Base-by-base conservation (phyloP, 176 grass and related monocot species). In the Hordeum vulgare region DNA sequence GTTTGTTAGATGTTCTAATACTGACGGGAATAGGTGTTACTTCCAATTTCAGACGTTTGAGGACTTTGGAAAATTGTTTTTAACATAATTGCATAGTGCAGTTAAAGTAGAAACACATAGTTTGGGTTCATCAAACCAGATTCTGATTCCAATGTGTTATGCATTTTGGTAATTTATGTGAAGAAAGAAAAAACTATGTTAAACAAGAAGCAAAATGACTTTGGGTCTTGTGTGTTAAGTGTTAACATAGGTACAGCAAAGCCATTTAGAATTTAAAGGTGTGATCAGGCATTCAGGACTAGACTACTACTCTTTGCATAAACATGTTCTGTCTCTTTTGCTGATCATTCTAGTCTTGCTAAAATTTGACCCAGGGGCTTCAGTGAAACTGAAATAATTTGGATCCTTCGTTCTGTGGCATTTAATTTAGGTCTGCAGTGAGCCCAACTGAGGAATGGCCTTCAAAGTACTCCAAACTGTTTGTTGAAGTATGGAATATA, bases 401-500 rank as follows among this genome's bases (percentile, higher is more conserved):
- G 5, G 8, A 9, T 53, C 9, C 3, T 53, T 79, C 31, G 31
- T 18, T 61, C 35, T 59, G 71, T 66, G 39, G 7, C 11, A 40
- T 89, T 87, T 26, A 47, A 71, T 91, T 35, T 66, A 95, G 93
- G 82, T 92, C 93, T 75, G 81, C 87, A 42, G 85, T 95, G 49
- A 92, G 58, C 57, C 57, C 87, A 14, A 85, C 84, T 61, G 93
- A 95, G 53, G 93, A 95, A 63, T 95, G 93, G 93, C 90, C 90
- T 66, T 92, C 88, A 1, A 92, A 95, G 78, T 95, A 92, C 80
- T 95, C 87, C 54, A 95, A 95, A 65, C 85, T 95, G 20, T 77
- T 80, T 58, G 75, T 87, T 77, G 44, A 79, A 82, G 93, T 95
- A 92, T 39, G 79, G 5, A 78, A 76, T 25, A 41, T 62, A 47